These are phyloP conservation scores for Saturnispora hagleri DNA, from an alignment of 805 yeast genomes.

Conservation along the genomic window DNA sequence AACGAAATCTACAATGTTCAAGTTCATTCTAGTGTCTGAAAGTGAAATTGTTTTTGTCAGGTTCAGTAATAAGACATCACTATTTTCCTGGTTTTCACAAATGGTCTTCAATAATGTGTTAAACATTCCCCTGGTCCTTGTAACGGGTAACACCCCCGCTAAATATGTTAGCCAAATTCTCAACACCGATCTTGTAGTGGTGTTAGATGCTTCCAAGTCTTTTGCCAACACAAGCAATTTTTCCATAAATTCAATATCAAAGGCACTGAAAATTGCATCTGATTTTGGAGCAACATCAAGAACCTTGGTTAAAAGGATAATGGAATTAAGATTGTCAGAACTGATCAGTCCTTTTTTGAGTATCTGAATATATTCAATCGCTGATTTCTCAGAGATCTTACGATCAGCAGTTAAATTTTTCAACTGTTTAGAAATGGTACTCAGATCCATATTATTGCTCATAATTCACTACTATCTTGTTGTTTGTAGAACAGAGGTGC, in stretches of 20 bases:
- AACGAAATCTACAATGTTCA: slow-evolving; percentile 36
- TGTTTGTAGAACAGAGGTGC: not conserved
- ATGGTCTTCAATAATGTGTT: slow-evolving; percentile 17
- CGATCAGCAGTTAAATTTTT: slow-evolving; percentile 18
- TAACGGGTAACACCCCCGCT: slow-evolving; percentile 35
- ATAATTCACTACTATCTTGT: not conserved
- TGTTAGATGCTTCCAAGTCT: slow-evolving; percentile 12
- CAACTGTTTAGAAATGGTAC: slow-evolving; percentile 19
- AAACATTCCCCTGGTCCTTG: slow-evolving; percentile 24
- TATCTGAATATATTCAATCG: not conserved
- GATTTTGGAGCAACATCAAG: slow-evolving; percentile 37
- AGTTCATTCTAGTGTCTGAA: slow-evolving; percentile 36
- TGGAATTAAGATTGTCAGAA: slow-evolving; percentile 34
- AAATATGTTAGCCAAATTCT: slow-evolving; percentile 30
- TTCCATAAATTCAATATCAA: slow-evolving; percentile 20
- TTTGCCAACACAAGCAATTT: slow-evolving; percentile 19
- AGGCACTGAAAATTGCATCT: slow-evolving; percentile 14
- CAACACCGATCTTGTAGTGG: slow-evolving; percentile 10
- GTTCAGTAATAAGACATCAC: slow-evolving; percentile 28
- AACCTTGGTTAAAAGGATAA: slow-evolving; percentile 44
- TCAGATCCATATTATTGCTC: slow-evolving; percentile 14
- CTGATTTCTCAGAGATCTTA: not conserved
- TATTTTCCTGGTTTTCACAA: slow-evolving; percentile 1
- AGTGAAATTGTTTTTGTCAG: slow-evolving; percentile 35
- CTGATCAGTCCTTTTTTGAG: not conserved